Base-by-base conservation (phyloP, 2,329 filamentous ascomycete species). In the Fusarium longipes region DNA sequence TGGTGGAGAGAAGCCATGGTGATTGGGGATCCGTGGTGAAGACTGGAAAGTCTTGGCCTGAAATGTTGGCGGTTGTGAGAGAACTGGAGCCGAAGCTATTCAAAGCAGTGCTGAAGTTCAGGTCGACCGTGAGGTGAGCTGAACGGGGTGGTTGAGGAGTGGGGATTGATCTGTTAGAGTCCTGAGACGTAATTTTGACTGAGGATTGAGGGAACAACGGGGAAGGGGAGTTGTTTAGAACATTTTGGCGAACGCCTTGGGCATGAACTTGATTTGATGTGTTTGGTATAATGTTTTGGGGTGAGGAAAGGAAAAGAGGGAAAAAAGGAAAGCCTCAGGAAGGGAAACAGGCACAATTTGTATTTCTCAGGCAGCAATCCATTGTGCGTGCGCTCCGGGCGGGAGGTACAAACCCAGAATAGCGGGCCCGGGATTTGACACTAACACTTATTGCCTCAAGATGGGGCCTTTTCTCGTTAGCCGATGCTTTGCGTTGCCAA, bases 21-120 rank as follows among this genome's bases (percentile, higher is more conserved):
- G 88, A 87, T 82, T 85, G 84, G 80, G 88, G 87, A 92, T 91
- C 91, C 91, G 91, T 93, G 86, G 86, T 93, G 90, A 90, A 90
- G 89, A 91, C 89, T 87, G 84, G 76, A 73, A 85, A 87, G 87
- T 90, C 89, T 87, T 84, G 86, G 77, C 80, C 78, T 82, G 83
- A 78, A 86, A 88, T 88, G 82, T 82, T 88, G 81, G 82, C 81
- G 83, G 84, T 84, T 75, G 77, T 78, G 74, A 77, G 78, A 81
- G 82, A 86, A 87, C 84, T 86, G 72, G 80, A 82, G 86, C 84
- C 82, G 82, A 79, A 82, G 84, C 82, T 84, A 76, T 76, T 75
- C 78, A 82, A 80, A 84, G 87, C 86, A 81, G 81, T 81, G 84
- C 84, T 85, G 75, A 82, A 88, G 87, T 90, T 90, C 89, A 91